A percentile compares a stretch with the other conserved stretches of the same genome.
Evolutionary conservation across 306 rosid genomes (phyloP).

Genomic region (Vigna mungo): DNA sequence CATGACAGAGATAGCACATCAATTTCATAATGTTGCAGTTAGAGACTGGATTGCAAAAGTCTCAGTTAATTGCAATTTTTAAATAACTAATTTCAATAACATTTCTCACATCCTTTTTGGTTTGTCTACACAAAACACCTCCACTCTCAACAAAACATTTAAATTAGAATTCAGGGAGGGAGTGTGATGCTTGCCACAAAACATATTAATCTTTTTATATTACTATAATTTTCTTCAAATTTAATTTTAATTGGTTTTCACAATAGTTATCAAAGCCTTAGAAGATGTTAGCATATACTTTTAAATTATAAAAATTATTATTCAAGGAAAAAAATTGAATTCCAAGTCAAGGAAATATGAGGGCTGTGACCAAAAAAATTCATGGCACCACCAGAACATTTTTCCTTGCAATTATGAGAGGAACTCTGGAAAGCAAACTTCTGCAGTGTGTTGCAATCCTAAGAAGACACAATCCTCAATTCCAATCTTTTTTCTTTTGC

Average conservation of each 20-base stretch:
- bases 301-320: background rate
- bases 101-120: background rate
- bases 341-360: background rate
- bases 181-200: background rate
- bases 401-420: no score
- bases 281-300: background rate
- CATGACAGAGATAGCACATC: background rate
- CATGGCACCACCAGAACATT: no score
- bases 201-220: background rate
- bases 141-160: background rate
- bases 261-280: background rate
- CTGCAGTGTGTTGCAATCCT: no score
- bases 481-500: no score
- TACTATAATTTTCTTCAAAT: background rate
- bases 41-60: background rate
- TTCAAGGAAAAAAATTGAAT: background rate
- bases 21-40: background rate
- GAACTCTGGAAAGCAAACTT: no score
- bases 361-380: no score
- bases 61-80: background rate
- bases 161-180: background rate
- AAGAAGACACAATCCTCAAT: no score
- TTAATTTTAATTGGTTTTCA: background rate
- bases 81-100: background rate
- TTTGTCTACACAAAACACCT: background rate